Evolutionary conservation across 768 basidiomycete species (phyloP).

Genomic region (Boletus sp.): DNA sequence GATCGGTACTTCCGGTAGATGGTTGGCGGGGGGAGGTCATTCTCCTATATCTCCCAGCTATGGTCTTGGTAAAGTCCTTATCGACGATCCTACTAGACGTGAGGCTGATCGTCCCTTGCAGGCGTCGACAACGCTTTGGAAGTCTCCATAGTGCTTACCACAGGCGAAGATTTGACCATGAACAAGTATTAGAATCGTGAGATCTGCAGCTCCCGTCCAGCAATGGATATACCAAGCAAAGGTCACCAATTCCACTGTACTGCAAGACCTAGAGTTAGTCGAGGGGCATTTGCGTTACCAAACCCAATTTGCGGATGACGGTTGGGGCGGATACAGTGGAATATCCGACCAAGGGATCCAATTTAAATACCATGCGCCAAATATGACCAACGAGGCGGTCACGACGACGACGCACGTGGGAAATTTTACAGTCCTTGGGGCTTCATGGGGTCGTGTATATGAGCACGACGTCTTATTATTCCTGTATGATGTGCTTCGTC

Average conservation of each 20-base stretch:
- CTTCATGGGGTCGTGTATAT: constrained; percentile 20
- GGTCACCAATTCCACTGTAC: background rate
- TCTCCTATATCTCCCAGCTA: background rate
- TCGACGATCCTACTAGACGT: background rate
- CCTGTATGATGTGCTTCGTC: constrained; percentile 24
- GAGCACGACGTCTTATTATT: constrained; percentile 20
- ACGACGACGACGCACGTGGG: constrained; percentile 33
- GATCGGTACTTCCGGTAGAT: background rate
- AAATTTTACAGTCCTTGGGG: constrained; percentile 15
- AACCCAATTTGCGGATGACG: constrained; percentile 29
- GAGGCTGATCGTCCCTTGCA: background rate
- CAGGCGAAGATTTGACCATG: background rate
- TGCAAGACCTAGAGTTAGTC: background rate
- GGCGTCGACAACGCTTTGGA: background rate
- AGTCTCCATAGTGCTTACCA: background rate
- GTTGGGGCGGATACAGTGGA: constrained; percentile 43
- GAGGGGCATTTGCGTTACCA: background rate
- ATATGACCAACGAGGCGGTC: constrained; percentile 35
- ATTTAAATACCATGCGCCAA: constrained; percentile 34
- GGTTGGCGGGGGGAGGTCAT: background rate
- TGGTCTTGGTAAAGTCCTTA: background rate
- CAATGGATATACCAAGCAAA: background rate
- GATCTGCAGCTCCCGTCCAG: background rate
- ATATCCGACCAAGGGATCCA: background rate
- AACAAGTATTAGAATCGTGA: background rate